Base-by-base conservation (phyloP, 1,284 basidiomycete genomes). In the Cryptococcus hybrid region DNA sequence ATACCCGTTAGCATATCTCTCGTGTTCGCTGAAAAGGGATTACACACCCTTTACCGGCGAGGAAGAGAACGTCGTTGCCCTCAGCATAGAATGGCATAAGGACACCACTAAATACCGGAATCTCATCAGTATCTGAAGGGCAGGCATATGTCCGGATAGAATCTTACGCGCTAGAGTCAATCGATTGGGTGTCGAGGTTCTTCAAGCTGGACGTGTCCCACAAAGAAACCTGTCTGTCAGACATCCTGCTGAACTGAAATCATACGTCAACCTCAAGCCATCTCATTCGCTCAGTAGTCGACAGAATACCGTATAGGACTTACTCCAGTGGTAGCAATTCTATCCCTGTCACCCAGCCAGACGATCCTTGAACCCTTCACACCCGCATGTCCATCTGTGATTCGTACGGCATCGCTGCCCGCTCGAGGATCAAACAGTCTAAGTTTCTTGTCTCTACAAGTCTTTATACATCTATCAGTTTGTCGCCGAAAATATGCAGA, bases 21-120 rank as follows among this genome's bases (percentile, higher is more conserved):
- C 47, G 18, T 36, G 13, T 11, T 52, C 13, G 15, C 39, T 51
- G 35, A 15, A 34, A 7, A 77, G 82, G 39, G n/a, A 37, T 15
- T 43, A 57, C 71, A 64, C 52, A 76, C 71, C 83, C 83, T 70
- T 84, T 84, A 52, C 83, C 83, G 40, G 82, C 92, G 60, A 98
- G 84, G 85, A 97, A 97, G 59, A 97, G 81, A 57, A 98, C 87
- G 61, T 90, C 88, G 78, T 95, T 96, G 66, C 82, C 83, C 57
- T 97, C 93, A 49, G 85, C 87, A 86, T 91, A 99, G 85, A 95
- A 97, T 0, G 95, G 95, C 92, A 98, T 97, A 53, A 96, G 78
- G 43, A 97, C 91, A 51, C 95, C 94, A n/a, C 70, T 73, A 40
- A 24, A 18, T 34, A 9, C 39, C 0, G 46, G 30, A 4, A 30